Conservation (phyloP, 495 filamentous ascomycete species). For the Talaromyces thailandensis region DNA sequence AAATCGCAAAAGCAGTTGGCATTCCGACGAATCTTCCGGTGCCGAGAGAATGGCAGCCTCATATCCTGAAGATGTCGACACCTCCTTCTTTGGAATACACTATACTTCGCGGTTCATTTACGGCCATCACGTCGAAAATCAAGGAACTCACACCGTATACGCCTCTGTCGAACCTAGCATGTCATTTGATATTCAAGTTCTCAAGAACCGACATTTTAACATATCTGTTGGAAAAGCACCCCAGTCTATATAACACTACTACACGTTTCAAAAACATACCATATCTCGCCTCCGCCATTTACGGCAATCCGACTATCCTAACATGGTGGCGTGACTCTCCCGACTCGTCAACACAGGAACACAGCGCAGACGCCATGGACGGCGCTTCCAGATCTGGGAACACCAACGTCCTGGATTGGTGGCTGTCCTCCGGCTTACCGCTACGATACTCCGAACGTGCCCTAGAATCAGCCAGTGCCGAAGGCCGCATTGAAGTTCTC, state of each 20-base stretch:
- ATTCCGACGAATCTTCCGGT: slow-evolving; percentile 67
- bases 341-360: slow-evolving; percentile 70
- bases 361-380: slow-evolving; percentile 72
- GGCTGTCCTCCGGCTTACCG: slow-evolving; percentile 69
- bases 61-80: slow-evolving; percentile 37
- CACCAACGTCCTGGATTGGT: slow-evolving; percentile 83
- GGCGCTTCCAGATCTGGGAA: slow-evolving; percentile 77
- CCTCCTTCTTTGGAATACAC: slow-evolving; percentile 67
- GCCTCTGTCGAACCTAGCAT: slow-evolving; percentile 68
- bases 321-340: slow-evolving; percentile 82
- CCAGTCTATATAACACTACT: slow-evolving; percentile 71
- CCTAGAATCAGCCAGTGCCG: slow-evolving; percentile 73
- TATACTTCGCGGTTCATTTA: slow-evolving; percentile 61
- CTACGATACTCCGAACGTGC: slow-evolving; percentile 79
- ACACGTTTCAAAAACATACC: slow-evolving; percentile 77
- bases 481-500: slow-evolving; percentile 73
- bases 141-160: slow-evolving; percentile 56
- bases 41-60: slow-evolving; percentile 63
- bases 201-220: slow-evolving; percentile 67
- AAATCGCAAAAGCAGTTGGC: slow-evolving; percentile 69
- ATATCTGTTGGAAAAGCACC: slow-evolving; percentile 68
- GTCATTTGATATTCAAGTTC: slow-evolving; percentile 88
- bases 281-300: slow-evolving; percentile 75
- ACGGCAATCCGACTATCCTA: slow-evolving; percentile 74
- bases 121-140: slow-evolving; percentile 58